phyloP scores from a whole-genome alignment of 352 stramenopile genomes.

The Phytophthora chlamydospora region DNA sequence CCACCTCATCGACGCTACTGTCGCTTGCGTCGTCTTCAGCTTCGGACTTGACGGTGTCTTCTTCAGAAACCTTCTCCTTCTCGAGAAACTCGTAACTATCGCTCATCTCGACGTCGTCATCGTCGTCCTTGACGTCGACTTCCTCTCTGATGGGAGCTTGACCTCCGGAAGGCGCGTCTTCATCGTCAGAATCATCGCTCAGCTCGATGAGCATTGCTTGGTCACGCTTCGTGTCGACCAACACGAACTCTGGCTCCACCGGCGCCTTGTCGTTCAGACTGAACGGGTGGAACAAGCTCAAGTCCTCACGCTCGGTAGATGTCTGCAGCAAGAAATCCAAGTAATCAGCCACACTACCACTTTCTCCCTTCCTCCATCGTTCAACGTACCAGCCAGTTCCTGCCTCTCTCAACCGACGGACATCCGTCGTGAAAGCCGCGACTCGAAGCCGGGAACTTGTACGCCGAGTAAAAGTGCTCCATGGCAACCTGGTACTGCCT shows the following conservation, averaged over 20 bases:
- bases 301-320: constrained; percentile 44
- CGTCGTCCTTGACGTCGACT: constrained; percentile 1
- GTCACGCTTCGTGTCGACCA: constrained; percentile 39
- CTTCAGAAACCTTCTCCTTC: constrained; percentile 11
- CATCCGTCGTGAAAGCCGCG: constrained; percentile 37
- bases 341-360: constrained; percentile 5
- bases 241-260: constrained; percentile 33
- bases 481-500: constrained; percentile 62
- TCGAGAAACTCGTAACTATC: constrained; percentile 1
- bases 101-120: constrained; percentile 13
- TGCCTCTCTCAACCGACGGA: constrained; percentile 40
- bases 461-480: constrained; percentile 62
- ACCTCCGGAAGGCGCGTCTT: neutral
- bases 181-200: constrained; percentile 6
- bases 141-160: constrained; percentile 8
- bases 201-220: constrained; percentile 22
- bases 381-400: constrained; percentile 59
- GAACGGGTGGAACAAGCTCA: constrained; percentile 40
- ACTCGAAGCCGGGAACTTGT: constrained; percentile 43
- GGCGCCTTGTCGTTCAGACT: constrained; percentile 30
- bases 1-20: too few relatives aligned
- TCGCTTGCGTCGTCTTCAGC: too few relatives aligned
- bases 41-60: constrained; percentile 13
- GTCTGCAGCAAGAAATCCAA: constrained; percentile 27
- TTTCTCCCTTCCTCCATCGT: neutral